Conservation (phyloP, 2,329 filamentous ascomycete genomes). For the Pestalotiopsis sp. region DNA sequence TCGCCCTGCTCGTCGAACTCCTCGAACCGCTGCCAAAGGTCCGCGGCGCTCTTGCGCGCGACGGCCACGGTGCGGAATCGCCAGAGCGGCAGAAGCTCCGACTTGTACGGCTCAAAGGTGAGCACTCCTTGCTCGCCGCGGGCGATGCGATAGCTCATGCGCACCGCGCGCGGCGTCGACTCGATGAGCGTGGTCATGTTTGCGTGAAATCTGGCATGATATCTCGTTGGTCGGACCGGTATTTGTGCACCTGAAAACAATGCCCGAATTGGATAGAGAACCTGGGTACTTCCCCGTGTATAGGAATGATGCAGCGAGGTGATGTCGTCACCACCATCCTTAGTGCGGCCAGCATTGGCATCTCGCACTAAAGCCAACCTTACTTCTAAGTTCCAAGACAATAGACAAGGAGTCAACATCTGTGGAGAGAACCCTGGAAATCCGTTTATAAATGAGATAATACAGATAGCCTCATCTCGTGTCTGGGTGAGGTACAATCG, state of each 20-base stretch:
- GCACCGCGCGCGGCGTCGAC: constrained; percentile 11
- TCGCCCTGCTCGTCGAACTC: constrained; percentile 53
- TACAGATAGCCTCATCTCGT: not conserved
- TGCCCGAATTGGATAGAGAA: not conserved
- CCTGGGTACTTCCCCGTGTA: not conserved
- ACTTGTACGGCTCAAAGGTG: constrained; percentile 67
- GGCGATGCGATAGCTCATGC: constrained; percentile 41
- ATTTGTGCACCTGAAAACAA: not conserved
- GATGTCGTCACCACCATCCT: not conserved
- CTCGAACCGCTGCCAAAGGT: constrained; percentile 53
- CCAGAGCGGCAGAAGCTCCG: constrained; percentile 60
- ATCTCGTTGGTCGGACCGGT: not conserved
- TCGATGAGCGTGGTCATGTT: constrained; percentile 10
- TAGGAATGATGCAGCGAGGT: not conserved
- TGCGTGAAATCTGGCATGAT: not conserved
- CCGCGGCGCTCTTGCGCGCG: constrained; percentile 50
- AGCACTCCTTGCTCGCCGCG: constrained; percentile 64
- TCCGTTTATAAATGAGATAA: not conserved
- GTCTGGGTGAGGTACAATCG: no score
- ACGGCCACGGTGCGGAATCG: constrained; percentile 57
- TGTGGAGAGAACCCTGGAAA: not conserved
- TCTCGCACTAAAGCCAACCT: not conserved
- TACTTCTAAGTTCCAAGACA: not conserved
- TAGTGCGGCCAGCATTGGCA: not conserved
- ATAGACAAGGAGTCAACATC: not conserved